Percentiles rank a stretch among this genome's conserved stretches.
phyloP scores from a whole-genome alignment of 1,284 basidiomycete species.

The Peniophora sp. region DNA sequence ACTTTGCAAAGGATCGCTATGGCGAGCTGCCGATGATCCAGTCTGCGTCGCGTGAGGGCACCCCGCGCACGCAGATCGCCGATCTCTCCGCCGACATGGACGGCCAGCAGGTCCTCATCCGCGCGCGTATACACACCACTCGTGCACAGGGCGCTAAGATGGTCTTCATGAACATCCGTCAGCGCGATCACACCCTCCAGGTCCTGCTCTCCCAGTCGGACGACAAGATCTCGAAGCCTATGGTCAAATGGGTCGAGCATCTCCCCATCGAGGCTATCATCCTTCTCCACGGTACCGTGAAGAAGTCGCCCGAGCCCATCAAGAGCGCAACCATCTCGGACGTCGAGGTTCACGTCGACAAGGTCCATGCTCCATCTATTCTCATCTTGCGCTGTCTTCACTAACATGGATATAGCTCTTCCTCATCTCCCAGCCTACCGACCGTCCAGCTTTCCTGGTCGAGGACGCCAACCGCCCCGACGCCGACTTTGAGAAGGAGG shows the following conservation, averaged over 20 bases:
- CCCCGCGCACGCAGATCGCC: constrained; percentile 50
- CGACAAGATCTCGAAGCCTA: constrained; percentile 90
- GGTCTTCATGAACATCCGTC: constrained; percentile 90
- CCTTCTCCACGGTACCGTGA: constrained; percentile 78
- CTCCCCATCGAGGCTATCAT: constrained; percentile 89
- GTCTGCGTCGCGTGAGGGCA: constrained; percentile 66
- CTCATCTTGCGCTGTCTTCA: not conserved
- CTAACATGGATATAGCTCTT: constrained; percentile 48
- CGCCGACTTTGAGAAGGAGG: constrained; percentile 60
- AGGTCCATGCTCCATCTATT: constrained; percentile 39
- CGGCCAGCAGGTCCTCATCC: constrained; percentile 78
- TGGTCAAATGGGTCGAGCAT: constrained; percentile 88
- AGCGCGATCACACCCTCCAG: constrained; percentile 86
- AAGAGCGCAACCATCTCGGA: constrained; percentile 87
- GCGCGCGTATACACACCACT: constrained; percentile 88
- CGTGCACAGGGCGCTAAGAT: constrained; percentile 91
- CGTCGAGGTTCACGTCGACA: constrained; percentile 81
- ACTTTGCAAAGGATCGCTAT: constrained; percentile 83
- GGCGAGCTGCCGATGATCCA: constrained; percentile 90
- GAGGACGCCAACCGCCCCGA: constrained; percentile 91
- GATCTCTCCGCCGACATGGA: constrained; percentile 61
- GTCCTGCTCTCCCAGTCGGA: constrained; percentile 74
- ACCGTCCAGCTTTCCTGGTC: constrained; percentile 81
- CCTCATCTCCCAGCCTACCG: constrained; percentile 74
- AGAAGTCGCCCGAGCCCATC: constrained; percentile 80